Evolutionary conservation across 371 early-diverging fungal genomes (phyloP), one percentile per base, ranked within the genome.

Genomic region (Rhizopus stolonifer): DNA sequence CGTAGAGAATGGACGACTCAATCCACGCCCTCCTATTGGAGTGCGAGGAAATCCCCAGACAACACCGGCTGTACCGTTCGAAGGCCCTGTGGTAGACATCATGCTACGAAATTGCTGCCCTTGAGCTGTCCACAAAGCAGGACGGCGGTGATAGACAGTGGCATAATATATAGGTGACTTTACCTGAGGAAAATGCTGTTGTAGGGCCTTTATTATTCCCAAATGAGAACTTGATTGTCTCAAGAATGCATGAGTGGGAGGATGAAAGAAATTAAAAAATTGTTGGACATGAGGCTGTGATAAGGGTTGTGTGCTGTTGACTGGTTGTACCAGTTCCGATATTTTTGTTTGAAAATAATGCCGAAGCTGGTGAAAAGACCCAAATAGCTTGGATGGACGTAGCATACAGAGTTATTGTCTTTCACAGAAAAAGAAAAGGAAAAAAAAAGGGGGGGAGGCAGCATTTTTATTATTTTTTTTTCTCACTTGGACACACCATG

Each of bases 361-460:
- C 47, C 64, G 67, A 25, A 67, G 60, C 64, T 63, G 67, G 38
- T 63, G 57, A 51, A 63, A 59, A 38, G 63, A 59, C 49, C 54
- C 54, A 59, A 67, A 59, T 48, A 67, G 45, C 50, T 62, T 67
- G 46, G 60, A 62, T 26, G 67, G 63, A 22, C 60, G 46, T 56
- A 63, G 26, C 52, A 64, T 64, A 39, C 39, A 18, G 31, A 7
- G 31, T 10, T 29, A n/a, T n/a, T 29, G 31, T 29, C 31, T 29
- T 50, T 45, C 10, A 58, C 54, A 43, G 44, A 43, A 25, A 45
- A 45, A n/a, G n/a, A 45, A 17, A 45, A 45, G n/a, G 11, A 15
- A 45, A 45, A 45, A 45, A 29, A 45, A 26, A 26, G 26, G 22
- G 29, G 24, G 8, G 24, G 1, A 3, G 5, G 14, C n/a, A n/a